These are phyloP conservation scores for Talaromyces atroroseus DNA, from an alignment of 2,329 filamentous ascomycete genomes.

Conservation along the genomic window DNA sequence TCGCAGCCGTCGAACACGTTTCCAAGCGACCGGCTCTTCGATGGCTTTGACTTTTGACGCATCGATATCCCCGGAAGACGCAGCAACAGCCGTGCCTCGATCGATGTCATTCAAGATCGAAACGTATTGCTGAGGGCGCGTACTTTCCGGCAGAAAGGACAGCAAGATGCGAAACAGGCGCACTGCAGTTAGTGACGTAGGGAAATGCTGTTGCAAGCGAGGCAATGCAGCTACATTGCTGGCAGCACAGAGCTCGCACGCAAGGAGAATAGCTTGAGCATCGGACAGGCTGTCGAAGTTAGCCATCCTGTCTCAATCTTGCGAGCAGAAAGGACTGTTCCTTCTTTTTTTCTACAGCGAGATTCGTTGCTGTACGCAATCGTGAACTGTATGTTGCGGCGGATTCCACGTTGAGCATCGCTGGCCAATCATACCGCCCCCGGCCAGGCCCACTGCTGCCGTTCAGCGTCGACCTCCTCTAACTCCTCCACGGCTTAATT, in stretches of 20 bases:
- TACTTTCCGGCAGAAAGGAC: conserved; percentile 56
- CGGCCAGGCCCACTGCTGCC: neutral
- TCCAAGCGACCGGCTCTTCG: conserved; percentile 46
- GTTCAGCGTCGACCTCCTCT: neutral
- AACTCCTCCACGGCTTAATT: neutral
- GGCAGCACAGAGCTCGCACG: conserved; percentile 51
- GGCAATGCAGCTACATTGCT: conserved; percentile 50
- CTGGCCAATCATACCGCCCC: conserved; percentile 7
- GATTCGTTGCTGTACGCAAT: neutral
- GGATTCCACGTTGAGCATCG: conserved; percentile 13
- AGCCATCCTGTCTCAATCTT: conserved; percentile 28
- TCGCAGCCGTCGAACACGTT: conserved; percentile 47
- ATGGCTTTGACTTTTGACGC: conserved; percentile 43
- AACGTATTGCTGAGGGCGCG: conserved; percentile 47
- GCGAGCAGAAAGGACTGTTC: neutral
- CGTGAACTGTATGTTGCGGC: conserved; percentile 10
- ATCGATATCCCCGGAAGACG: conserved; percentile 37
- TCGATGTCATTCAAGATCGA: conserved; percentile 45
- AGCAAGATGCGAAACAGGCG: conserved; percentile 55
- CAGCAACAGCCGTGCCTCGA: conserved; percentile 24
- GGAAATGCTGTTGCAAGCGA: conserved; percentile 45
- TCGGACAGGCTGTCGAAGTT: conserved; percentile 41
- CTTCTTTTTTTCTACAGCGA: neutral
- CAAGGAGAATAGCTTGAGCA: conserved; percentile 54
- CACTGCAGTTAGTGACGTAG: conserved; percentile 45